phyloP scores from a whole-genome alignment of 148 eudicot genomes.

The Nepenthes mirabilis region DNA sequence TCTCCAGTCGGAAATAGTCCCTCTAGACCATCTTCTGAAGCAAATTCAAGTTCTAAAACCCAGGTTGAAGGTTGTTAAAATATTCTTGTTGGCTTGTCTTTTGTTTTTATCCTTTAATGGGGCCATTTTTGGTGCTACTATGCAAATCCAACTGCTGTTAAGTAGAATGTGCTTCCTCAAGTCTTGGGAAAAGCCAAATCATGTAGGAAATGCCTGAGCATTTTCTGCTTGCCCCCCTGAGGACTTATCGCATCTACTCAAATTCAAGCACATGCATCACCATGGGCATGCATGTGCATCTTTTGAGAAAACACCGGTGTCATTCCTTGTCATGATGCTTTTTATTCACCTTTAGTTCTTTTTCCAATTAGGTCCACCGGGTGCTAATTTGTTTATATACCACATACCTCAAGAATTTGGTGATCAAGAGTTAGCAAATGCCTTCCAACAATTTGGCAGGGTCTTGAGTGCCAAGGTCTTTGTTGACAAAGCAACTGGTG shows the following conservation, averaged over 20 bases:
- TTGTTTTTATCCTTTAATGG: neutral
- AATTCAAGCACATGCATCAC: no score
- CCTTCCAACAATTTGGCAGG: constrained; percentile 71
- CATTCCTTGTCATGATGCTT: neutral
- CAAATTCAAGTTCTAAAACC: constrained; percentile 43
- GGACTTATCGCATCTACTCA: no score
- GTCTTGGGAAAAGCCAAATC: no score
- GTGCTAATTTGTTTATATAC: constrained; percentile 93
- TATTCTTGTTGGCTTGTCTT: neutral
- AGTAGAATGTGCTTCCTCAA: neutral
- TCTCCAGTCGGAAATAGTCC: constrained; percentile 39
- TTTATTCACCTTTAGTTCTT: neutral
- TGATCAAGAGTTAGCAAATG: constrained; percentile 74
- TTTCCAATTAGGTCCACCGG: constrained; percentile 63
- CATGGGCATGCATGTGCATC: no score
- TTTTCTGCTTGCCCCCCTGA: no score
- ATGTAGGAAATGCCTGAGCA: no score
- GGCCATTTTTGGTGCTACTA: neutral
- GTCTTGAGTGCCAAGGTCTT: constrained; percentile 93
- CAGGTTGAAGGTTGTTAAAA: constrained; percentile 66
- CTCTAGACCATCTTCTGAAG: constrained; percentile 64
- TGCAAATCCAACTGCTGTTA: neutral
- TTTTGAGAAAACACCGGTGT: neutral
- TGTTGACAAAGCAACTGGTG: constrained; percentile 82
- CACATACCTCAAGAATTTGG: constrained; percentile 97